Base-by-base conservation (phyloP, 208 protist species). In the Borovskyia barvae region DNA sequence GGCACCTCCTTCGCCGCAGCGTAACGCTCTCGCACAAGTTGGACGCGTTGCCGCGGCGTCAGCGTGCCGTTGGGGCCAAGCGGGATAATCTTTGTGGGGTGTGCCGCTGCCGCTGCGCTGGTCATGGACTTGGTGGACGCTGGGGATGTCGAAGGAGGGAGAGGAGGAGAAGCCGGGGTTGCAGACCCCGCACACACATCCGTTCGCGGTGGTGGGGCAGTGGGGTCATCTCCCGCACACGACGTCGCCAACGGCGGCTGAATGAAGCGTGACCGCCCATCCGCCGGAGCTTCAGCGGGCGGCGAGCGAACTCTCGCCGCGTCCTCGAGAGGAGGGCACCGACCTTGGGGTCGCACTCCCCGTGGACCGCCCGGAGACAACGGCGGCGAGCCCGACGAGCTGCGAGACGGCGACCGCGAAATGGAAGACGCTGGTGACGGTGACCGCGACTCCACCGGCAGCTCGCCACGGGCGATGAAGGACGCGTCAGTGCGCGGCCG, bases 11-110 rank as follows among this genome's bases (percentile, higher is more conserved):
- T 72, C 14, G 85, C 58, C 6, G 79, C 65, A n/a, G 65, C 69
- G 65, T 88, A 87, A 14, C 66, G 67, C 52, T 92, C 75, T 2
- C 75, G 77, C 41, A 87, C 68, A n/a, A 91, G 74, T 43, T 91
- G 84, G 33, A 91, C 77, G 19, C 68, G 66, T 48, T 91, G 84
- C 46, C 63, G 60, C 24, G 70, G 65, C 2, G 80, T 87, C n/a
- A 87, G 61, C 9, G 75, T 83, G 11, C 84, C 84, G 48, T 91
- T 85, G 32, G 84, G 84, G 3, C 80, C 80, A 28, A 78, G 60
- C 8, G 84, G 84, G 42, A 87, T 69, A 12, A 91, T 72, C 45
- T 72, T 64, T 25, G 59, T 59, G 11, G 50, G 56, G 14, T 68
- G 68, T n/a, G 17, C 36, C 4, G 30, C 50, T n/a, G 29, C 49